Evolutionary conservation across 257 asterid genomes (phyloP), one percentile per base, ranked within the genome.

Genomic region (Lycium barbarum): DNA sequence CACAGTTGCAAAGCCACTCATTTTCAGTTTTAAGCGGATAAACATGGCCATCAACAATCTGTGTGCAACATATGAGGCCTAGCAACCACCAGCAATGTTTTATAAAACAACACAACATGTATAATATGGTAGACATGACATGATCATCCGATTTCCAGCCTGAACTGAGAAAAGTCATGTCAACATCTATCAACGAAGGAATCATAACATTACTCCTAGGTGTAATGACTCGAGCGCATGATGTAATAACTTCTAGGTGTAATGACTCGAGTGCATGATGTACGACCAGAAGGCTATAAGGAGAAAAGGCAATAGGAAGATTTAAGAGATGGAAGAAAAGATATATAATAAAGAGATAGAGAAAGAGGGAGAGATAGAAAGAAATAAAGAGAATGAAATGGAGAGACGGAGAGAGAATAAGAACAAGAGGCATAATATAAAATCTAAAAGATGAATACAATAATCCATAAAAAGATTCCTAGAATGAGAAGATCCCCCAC

Each of bases 1-100:
- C 43, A 51, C 82, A 22, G 63, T 51, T 26, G 63, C 47, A 76
- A 76, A 76, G 82, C 11, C 62, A 76, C 13, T 76, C 82, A 76
- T 7, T 49, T 74, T 49, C 62, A 76, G 82, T 14, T 51, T 76
- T 76, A 54, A 51, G 82, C 22, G 51, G 40, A 76, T 76, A 33
- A 76, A 51, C 47, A 51, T 76, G 47, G 45, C 47, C 47, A 51
- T 51, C 63, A 51, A 14, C 22, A 51, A 76, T 49, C 22, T 26
- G 63, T 49, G 47, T 51, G 47, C 82, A 76, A 76, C 47, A 51
- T 3, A 13, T 74, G 63, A 76, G 79, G 55, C 79, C 79, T 43
- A 43, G 14, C 36, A 71, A 71, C 79, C 36, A 10, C 55, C 57
- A 40, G 35, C 57, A 71, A 43, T 40, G 54, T 71, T 55, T 9